Base-by-base conservation (phyloP, 2,329 filamentous ascomycete genomes). In the Trichoderma breve region DNA sequence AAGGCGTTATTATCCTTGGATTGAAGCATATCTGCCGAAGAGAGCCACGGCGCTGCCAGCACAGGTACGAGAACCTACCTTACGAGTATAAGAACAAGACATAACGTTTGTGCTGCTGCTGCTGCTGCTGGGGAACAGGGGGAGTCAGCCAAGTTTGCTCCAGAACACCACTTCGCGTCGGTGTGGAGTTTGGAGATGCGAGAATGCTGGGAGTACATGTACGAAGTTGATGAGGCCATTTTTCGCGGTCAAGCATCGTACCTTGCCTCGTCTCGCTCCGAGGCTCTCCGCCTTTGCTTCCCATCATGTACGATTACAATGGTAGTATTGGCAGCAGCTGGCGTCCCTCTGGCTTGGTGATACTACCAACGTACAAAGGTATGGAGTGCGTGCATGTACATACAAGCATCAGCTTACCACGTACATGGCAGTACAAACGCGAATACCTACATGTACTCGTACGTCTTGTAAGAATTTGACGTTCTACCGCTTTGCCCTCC, bases 141-240 rank as follows among this genome's bases (percentile, higher is more conserved):
- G 43, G 43, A 34, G 18, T 7, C 18, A 67, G 24, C 21, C 60
- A 12, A 47, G 60, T 39, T 39, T 63, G 34, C 34, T 43, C 18
- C 60, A 24, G 36, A 18, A 36, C 36, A 63, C 60, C 26, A 47
- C 60, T 47, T 34, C 66, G 47, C 63, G 28, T 55, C 11, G 24
- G 36, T 43, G 66, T 69, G 66, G 66, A 69, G 66, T 51, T 69
- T 53, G 14, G 34, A 58, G 64, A 57, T 58, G 64, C 32, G 64
- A 67, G 53, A 24, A 67, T 58, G 64, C 21, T 36, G n/a, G 32
- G 58, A 62, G 34, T 24, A 62, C 34, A 34, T 51, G 34, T 18
- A 28, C 34, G 34, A 58, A 67, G 43, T 6, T 51, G 55, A 61
- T 69, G 66, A 61, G 66, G 66, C 66, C 66, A 69, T 51, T 51